A percentile compares a stretch with the other conserved stretches of the same genome.
Evolutionary conservation across 768 basidiomycete genomes (phyloP).

Genomic region (Boletellus ananiceps): DNA sequence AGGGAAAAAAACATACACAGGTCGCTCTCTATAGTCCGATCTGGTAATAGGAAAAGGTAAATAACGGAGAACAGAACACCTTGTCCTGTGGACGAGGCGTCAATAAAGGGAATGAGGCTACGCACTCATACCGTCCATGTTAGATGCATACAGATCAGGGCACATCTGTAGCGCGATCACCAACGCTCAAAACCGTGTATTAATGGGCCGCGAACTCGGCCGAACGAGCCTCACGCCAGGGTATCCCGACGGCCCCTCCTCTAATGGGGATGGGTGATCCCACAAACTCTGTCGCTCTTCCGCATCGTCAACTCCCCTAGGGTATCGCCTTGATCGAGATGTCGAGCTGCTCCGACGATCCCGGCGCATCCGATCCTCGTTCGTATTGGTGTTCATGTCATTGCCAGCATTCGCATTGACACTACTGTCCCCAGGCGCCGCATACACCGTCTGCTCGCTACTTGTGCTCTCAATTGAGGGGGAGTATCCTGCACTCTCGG

Average conservation of each 20-base stretch:
- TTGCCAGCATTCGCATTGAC: too few relatives aligned
- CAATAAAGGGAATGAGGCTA: not conserved
- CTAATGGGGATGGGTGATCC: constrained; percentile 30
- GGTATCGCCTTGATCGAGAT: constrained; percentile 46
- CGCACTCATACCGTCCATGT: not conserved
- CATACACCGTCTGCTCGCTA: constrained; percentile 19
- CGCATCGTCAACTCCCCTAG: constrained; percentile 46
- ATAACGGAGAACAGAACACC: not conserved
- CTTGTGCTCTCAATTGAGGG: constrained; percentile 7
- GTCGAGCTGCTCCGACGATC: constrained; percentile 37
- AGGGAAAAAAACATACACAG: too few relatives aligned
- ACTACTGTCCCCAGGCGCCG: not conserved
- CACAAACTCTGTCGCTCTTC: constrained; percentile 61
- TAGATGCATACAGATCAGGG: not conserved
- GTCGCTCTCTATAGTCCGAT: not conserved
- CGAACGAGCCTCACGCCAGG: constrained; percentile 41
- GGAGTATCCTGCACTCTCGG: constrained; percentile 1
- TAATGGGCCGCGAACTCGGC: constrained; percentile 13
- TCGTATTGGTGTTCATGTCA: not conserved
- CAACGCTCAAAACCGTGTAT: constrained; percentile 18
- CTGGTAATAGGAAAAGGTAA: not conserved
- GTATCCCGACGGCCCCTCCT: constrained; percentile 13
- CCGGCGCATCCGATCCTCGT: constrained; percentile 16
- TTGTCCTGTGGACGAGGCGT: not conserved
- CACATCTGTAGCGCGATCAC: not conserved